Evolutionary conservation across 1,284 basidiomycete species (phyloP).

Genomic region (Mycena citricolor): DNA sequence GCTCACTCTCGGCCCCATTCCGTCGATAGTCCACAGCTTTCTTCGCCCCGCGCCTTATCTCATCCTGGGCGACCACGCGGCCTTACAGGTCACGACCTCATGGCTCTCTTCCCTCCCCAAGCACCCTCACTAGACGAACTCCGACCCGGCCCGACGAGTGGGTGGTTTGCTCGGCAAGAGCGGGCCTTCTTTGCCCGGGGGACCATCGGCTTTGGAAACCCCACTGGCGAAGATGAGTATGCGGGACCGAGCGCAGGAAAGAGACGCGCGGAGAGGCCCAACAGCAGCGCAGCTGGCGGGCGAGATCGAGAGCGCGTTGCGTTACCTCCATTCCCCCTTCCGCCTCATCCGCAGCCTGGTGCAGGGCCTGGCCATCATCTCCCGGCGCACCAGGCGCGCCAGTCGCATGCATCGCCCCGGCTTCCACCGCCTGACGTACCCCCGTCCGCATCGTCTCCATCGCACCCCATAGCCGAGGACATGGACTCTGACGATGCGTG

Average conservation of each 20-base stretch:
- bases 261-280: not conserved
- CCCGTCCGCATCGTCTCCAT: not conserved
- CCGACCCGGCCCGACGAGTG: constrained; percentile 60
- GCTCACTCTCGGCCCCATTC: constrained; percentile 29
- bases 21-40: constrained; percentile 51
- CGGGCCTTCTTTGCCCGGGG: constrained; percentile 74
- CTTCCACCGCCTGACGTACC: constrained; percentile 1
- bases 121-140: constrained; percentile 43
- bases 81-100: constrained; percentile 78
- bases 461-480: constrained; percentile 43
- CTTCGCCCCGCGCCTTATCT: constrained; percentile 45
- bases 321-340: constrained; percentile 28
- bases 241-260: not conserved
- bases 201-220: constrained; percentile 42
- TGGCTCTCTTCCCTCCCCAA: constrained; percentile 74
- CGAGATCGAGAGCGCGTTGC: constrained; percentile 18
- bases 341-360: constrained; percentile 8
- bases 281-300: not conserved
- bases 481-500: constrained; percentile 58
- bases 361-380: constrained; percentile 11
- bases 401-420: constrained; percentile 16
- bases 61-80: constrained; percentile 60
- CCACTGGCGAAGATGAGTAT: not conserved
- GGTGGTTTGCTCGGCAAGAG: constrained; percentile 70
- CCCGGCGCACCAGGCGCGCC: constrained; percentile 18